Conservation (phyloP, 2,329 filamentous ascomycete genomes). For the Coniochaeta hoffmannii region DNA sequence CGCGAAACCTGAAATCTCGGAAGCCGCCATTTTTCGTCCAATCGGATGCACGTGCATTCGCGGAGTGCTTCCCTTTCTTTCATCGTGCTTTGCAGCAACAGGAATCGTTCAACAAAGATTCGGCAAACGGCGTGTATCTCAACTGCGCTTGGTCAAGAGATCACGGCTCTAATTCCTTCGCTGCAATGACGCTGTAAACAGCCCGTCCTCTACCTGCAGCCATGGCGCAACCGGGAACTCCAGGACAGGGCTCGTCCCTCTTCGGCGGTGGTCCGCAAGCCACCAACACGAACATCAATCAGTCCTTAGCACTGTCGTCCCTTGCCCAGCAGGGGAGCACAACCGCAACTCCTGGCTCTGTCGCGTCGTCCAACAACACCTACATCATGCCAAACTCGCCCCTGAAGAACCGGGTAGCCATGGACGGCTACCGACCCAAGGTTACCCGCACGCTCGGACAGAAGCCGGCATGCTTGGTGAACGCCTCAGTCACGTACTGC, state of each 20-base stretch:
- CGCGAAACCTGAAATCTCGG: not conserved
- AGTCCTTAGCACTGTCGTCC: slow-evolving; percentile 18
- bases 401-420: slow-evolving; percentile 54
- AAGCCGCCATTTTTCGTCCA: not conserved
- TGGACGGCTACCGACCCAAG: slow-evolving; percentile 75
- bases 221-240: slow-evolving; percentile 40
- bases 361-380: slow-evolving; percentile 61
- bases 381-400: slow-evolving; percentile 90
- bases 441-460: slow-evolving; percentile 72
- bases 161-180: not conserved
- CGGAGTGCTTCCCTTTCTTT: not conserved
- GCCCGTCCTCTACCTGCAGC: slow-evolving; percentile 11
- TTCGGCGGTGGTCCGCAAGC: slow-evolving; percentile 35
- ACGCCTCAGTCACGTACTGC: slow-evolving; percentile 98
- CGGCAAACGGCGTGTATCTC: not conserved
- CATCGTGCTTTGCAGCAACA: not conserved
- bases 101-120: not conserved
- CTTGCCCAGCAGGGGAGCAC: slow-evolving; percentile 7
- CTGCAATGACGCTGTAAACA: slow-evolving; percentile 1
- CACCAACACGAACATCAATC: slow-evolving; percentile 11
- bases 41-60: not conserved
- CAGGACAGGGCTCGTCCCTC: slow-evolving; percentile 30
- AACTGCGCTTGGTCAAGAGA: not conserved
- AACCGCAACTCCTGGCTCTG: slow-evolving; percentile 28
- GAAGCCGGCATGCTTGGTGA: slow-evolving; percentile 89